Conservation (phyloP, 768 basidiomycete genomes). For the Auricularia auricula-judae region DNA sequence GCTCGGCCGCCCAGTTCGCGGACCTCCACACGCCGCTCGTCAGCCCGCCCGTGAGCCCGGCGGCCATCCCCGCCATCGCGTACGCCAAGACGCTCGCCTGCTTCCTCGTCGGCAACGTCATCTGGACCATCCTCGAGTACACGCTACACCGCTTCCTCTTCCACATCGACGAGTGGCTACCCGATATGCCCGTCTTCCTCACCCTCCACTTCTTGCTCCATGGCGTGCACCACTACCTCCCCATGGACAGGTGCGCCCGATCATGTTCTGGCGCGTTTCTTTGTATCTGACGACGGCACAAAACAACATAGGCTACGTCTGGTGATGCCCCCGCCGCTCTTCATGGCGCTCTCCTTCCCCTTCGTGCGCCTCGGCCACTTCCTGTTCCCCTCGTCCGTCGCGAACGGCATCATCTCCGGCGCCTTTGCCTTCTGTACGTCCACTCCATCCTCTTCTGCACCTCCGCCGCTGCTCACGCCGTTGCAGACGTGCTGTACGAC, state of each 20-base stretch:
- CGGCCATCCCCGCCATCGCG: constrained; percentile 36
- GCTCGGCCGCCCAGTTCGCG: constrained; percentile 75
- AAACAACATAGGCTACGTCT: constrained; percentile 54
- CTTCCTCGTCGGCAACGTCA: constrained; percentile 75
- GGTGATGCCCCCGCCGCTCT: constrained; percentile 92
- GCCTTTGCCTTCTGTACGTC: constrained; percentile 31
- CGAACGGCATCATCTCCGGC: constrained; percentile 88
- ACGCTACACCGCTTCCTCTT: constrained; percentile 91
- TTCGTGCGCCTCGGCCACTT: constrained; percentile 77
- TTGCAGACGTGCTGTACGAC: constrained; percentile 68
- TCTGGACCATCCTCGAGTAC: constrained; percentile 96
- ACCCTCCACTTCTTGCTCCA: constrained; percentile 87
- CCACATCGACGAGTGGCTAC: constrained; percentile 82
- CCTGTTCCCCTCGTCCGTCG: constrained; percentile 73
- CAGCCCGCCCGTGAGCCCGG: constrained; percentile 20
- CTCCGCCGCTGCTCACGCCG: constrained; percentile 4
- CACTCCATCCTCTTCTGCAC: not conserved
- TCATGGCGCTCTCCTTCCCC: constrained; percentile 64
- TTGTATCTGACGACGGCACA: constrained; percentile 3
- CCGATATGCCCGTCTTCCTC: constrained; percentile 71
- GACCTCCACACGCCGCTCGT: constrained; percentile 50
- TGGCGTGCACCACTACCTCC: constrained; percentile 95
- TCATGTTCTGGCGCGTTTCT: too few relatives aligned
- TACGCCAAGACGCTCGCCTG: constrained; percentile 47
- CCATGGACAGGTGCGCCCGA: constrained; percentile 72